Evolutionary conservation across 23 red algal species (phyloP).

Genomic region (Cyanidium caldarium): DNA sequence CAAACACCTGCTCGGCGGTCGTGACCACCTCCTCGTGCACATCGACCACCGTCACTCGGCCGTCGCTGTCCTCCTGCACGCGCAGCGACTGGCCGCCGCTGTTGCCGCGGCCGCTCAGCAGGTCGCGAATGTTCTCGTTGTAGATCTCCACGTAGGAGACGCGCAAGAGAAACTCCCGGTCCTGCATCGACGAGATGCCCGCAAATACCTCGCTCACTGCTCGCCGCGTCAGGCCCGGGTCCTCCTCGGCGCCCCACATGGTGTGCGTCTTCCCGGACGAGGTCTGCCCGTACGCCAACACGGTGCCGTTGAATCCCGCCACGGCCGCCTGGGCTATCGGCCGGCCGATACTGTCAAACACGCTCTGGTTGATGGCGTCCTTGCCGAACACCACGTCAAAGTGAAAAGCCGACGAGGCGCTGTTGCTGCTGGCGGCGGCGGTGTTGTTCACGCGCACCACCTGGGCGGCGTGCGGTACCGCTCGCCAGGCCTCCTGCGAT

Average conservation of each 20-base stretch:
- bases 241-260: conserved; percentile 50
- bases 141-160: conserved; percentile 81
- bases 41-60: conserved; percentile 40
- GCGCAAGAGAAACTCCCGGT: conserved; percentile 26
- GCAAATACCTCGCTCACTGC: conserved; percentile 62
- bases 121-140: conserved; percentile 77
- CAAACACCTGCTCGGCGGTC: conserved; percentile 32
- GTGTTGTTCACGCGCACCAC: not conserved
- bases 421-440: not conserved
- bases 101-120: conserved; percentile 29
- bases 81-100: not conserved
- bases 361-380: not conserved
- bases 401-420: not conserved
- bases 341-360: conserved; percentile 1
- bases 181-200: not conserved
- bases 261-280: conserved; percentile 90
- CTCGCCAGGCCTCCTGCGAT: not conserved
- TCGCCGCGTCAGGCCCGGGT: conserved; percentile 46
- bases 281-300: conserved; percentile 97
- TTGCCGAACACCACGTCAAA: conserved; percentile 12
- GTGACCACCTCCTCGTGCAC: conserved; percentile 37
- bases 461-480: not conserved
- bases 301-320: conserved; percentile 54
- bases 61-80: conserved; percentile 4
- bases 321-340: conserved; percentile 54